A percentile compares a stretch with the other conserved stretches of the same genome.
phyloP scores from a whole-genome alignment of 768 basidiomycete species.

The Cyclocybe cylindracea region DNA sequence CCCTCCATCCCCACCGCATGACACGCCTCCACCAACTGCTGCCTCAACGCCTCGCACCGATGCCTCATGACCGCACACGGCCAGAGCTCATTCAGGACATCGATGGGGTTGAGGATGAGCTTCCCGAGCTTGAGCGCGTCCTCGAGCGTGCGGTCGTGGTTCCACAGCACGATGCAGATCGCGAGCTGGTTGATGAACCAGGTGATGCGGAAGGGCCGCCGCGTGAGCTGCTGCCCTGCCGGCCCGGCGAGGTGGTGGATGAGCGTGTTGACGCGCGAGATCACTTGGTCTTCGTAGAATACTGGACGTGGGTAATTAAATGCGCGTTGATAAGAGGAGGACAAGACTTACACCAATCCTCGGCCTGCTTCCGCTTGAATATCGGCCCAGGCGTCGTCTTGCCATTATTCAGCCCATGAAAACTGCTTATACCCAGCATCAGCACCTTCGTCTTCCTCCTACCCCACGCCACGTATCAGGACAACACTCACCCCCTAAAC shows the following conservation, averaged over 20 bases:
- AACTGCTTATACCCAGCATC: slow-evolving; percentile 17
- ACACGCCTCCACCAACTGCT: slow-evolving; percentile 51
- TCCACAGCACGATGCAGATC: slow-evolving; percentile 65
- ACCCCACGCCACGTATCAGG: no score
- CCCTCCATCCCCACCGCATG: slow-evolving; percentile 38
- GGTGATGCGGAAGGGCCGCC: slow-evolving; percentile 68
- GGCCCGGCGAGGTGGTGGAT: slow-evolving; percentile 52
- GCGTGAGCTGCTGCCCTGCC: slow-evolving; percentile 56
- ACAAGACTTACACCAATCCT: slow-evolving; percentile 72
- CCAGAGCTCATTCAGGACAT: slow-evolving; percentile 72
- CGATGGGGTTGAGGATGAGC: slow-evolving; percentile 60
- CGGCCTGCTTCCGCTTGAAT: slow-evolving; percentile 70
- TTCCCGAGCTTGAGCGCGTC: slow-evolving; percentile 69
- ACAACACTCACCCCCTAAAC: slow-evolving; percentile 57
- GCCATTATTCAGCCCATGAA: slow-evolving; percentile 53
- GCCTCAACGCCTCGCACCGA: slow-evolving; percentile 50
- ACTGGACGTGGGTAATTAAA: slow-evolving; percentile 39
- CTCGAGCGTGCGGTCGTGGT: slow-evolving; percentile 55
- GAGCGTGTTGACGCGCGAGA: slow-evolving; percentile 58
- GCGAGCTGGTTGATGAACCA: slow-evolving; percentile 74
- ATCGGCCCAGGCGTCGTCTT: slow-evolving; percentile 41
- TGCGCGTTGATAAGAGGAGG: not conserved
- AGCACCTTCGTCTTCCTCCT: no score
- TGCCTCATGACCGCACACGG: slow-evolving; percentile 55
- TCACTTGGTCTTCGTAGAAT: slow-evolving; percentile 65